Evolutionary conservation across 176 grass and related monocot species (phyloP), one percentile per base, ranked within the genome.

Genomic region (Aegilops sharonensis): DNA sequence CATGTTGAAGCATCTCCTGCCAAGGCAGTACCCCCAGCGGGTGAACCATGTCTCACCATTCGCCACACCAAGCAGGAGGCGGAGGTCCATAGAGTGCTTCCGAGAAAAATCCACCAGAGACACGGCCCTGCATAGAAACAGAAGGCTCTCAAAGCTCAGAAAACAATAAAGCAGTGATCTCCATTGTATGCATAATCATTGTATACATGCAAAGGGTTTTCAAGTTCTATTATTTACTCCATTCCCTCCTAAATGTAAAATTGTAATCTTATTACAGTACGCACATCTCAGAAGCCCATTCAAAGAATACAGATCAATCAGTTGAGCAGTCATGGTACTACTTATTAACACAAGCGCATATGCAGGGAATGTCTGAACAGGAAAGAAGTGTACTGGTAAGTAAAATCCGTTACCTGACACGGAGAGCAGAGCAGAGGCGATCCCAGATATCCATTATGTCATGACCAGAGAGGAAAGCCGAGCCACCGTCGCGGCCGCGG

Each of bases 401-500:
- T n/a, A 11, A 81, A 24, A 6, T 80, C 24, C 62, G 79, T 39
- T 86, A 98, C 90, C 92, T 89, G n/a, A 83, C 78, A 48, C 92
- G 90, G 48, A 98, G 89, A 57, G 90, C 92, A n/a, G 82, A 37
- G 75, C 96, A 98, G 87, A 98, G 88, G n/a, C 81, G 92, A 82
- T 98, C 96, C 86, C 89, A 98, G 60, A 98, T 85, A 83, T 98
- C 93, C 96, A 98, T 95, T 47, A 95, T 83, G 69, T 91, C 86
- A 80, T 64, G 29, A 61, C 93, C 90, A 64, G 92, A 78, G 47
- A 97, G 86, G 77, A 82, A 79, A 20, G 78, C 83, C 29, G 91
- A 91, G 81, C 89, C 90, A 64, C 73, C 88, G 0, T 89, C 59
- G n/a, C 40, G 90, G 66, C 93, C 92, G 24, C 72, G 86, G 40